Conservation (phyloP, 1,139 yeast genomes). For the Yamadazyma jaroonii region DNA sequence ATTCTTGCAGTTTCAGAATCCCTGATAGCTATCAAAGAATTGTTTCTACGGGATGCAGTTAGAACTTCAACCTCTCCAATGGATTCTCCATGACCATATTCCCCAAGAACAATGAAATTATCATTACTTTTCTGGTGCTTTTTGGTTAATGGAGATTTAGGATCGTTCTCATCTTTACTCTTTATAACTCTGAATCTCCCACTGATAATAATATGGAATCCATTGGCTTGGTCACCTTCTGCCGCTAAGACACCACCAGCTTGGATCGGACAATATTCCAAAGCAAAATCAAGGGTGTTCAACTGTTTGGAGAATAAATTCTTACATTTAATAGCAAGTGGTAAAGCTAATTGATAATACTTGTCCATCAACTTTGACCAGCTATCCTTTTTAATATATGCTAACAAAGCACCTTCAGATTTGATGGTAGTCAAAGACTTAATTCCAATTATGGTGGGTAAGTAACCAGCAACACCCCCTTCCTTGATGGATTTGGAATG, state of each 20-base stretch:
- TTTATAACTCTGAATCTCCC: conserved; percentile 77
- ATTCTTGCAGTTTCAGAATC: conserved; percentile 93
- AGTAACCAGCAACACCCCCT: conserved; percentile 88
- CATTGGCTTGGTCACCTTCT: conserved; percentile 88
- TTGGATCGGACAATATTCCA: conserved; percentile 90
- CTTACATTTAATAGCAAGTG: conserved; percentile 73
- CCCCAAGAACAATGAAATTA: conserved; percentile 54
- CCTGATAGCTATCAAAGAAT: conserved; percentile 81
- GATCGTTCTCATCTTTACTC: conserved; percentile 9
- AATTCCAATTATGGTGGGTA: conserved; percentile 77
- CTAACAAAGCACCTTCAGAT: conserved; percentile 63
- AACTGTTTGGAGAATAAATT: conserved; percentile 64
- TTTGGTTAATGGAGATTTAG: conserved; percentile 4
- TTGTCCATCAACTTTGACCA: conserved; percentile 70
- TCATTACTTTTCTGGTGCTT: conserved; percentile 11
- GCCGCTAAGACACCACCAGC: conserved; percentile 80
- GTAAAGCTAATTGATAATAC: conserved; percentile 70
- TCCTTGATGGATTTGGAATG: conserved; percentile 46
- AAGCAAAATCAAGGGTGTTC: conserved; percentile 78
- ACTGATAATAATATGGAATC: conserved; percentile 85
- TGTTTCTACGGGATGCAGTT: conserved; percentile 73
- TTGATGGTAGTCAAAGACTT: conserved; percentile 71
- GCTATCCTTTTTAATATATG: conserved; percentile 61
- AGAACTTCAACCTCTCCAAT: conserved; percentile 94
- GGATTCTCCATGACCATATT: conserved; percentile 91